Conservation (phyloP, 179 eudicot genomes). For the Amaranthus tricolor region DNA sequence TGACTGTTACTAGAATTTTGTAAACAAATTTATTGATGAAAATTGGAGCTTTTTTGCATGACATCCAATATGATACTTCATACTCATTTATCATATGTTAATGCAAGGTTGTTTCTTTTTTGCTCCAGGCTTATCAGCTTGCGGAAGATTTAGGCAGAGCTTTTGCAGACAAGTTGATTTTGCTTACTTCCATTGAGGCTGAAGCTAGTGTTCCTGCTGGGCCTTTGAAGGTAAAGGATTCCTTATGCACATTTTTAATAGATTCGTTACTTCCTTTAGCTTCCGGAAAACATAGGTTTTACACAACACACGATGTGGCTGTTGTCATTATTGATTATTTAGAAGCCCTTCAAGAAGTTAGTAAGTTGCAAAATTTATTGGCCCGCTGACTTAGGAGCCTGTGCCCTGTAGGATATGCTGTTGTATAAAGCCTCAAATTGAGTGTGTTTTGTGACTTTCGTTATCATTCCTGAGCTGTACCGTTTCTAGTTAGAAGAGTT, state of each 20-base stretch:
- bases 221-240: slow-evolving; percentile 60
- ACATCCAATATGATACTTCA: not conserved
- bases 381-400: not conserved
- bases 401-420: not conserved
- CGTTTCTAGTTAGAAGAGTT: no score
- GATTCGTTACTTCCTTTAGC: not conserved
- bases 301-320: not conserved
- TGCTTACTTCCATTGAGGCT: slow-evolving; percentile 64
- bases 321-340: not conserved
- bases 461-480: no score
- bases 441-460: not conserved
- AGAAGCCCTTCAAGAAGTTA: not conserved
- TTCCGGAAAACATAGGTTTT: not conserved
- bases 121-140: slow-evolving; percentile 68
- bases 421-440: not conserved
- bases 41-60: no score
- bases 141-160: slow-evolving; percentile 97
- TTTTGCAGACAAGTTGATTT: slow-evolving; percentile 75
- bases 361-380: not conserved
- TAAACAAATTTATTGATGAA: no score
- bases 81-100: not conserved
- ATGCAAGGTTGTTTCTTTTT: slow-evolving; percentile 10
- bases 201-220: slow-evolving; percentile 61
- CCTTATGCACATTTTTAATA: not conserved
- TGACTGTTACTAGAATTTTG: not conserved